Conservation (phyloP, 75 land plant genomes). For the Pseudotsuga menziesii region DNA sequence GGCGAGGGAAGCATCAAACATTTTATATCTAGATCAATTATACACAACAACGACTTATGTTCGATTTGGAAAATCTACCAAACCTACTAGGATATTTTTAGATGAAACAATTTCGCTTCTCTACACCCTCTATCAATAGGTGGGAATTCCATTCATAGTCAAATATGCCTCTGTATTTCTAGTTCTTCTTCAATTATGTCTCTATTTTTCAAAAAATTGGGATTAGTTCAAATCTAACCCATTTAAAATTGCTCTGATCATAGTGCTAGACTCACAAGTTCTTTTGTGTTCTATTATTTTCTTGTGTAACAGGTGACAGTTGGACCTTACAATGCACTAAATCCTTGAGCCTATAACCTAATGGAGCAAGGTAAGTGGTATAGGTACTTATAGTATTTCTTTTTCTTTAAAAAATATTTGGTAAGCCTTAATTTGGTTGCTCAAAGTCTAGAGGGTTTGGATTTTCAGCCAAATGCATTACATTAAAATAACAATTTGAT, state of each 20-base stretch:
- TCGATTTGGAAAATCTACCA: conserved; percentile 56
- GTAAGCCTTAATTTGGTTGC: not conserved
- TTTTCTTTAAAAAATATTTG: not conserved
- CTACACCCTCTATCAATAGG: conserved; percentile 71
- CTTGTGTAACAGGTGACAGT: conserved; percentile 68
- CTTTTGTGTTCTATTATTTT: not conserved
- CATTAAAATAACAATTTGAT: no score
- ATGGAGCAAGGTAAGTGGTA: conserved; percentile 84
- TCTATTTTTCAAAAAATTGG: not conserved
- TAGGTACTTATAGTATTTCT: conserved; percentile 35
- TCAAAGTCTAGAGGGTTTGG: not conserved
- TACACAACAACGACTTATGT: conserved; percentile 86
- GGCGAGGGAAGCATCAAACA: conserved; percentile 53
- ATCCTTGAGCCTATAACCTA: conserved; percentile 81
- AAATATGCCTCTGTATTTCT: no score
- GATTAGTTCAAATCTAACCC: not conserved
- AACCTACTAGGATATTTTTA: conserved; percentile 32
- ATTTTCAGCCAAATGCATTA: no score
- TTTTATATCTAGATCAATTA: conserved; percentile 82
- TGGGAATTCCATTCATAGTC: not conserved
- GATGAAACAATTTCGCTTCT: conserved; percentile 52
- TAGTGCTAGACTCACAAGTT: not conserved
- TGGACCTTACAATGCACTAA: conserved; percentile 79
- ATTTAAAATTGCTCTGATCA: not conserved
- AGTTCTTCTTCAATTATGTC: not conserved